These are phyloP conservation scores for Lojkania enalia DNA, from an alignment of 2,329 filamentous ascomycete species.

Conservation along the genomic window DNA sequence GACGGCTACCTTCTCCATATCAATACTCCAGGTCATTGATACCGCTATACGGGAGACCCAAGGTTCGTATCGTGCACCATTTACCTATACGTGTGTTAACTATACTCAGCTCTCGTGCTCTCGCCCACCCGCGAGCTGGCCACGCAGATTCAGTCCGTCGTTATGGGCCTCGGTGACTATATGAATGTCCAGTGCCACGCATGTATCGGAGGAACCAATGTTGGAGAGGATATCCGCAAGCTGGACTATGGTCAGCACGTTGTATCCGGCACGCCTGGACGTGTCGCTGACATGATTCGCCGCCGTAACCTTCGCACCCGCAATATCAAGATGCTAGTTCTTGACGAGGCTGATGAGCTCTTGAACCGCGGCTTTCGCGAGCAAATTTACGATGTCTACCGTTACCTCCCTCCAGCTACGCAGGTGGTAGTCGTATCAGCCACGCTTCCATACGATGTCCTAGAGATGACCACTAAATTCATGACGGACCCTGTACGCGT, in stretches of 20 bases:
- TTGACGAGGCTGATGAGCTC: slow-evolving; percentile 76
- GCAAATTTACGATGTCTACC: slow-evolving; percentile 99
- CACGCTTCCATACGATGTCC: slow-evolving; percentile 94
- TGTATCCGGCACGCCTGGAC: slow-evolving; percentile 94
- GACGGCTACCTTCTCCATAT: slow-evolving; percentile 95
- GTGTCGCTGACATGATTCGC: slow-evolving; percentile 85
- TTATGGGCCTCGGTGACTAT: slow-evolving; percentile 99
- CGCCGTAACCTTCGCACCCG: slow-evolving; percentile 72
- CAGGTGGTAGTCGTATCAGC: slow-evolving; percentile 98
- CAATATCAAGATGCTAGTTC: slow-evolving; percentile 77
- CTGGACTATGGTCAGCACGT: slow-evolving; percentile 98
- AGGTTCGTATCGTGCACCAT: slow-evolving; percentile 43
- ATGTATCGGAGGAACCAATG: slow-evolving; percentile 96
- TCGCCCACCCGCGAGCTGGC: slow-evolving; percentile 96
- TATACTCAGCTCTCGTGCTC: slow-evolving; percentile 73
- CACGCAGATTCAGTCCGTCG: slow-evolving; percentile 96
- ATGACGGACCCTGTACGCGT: slow-evolving; percentile 98
- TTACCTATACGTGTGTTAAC: background rate
- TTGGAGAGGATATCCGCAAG: slow-evolving; percentile 96
- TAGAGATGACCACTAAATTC: slow-evolving; percentile 99
- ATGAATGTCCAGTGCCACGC: slow-evolving; percentile 99
- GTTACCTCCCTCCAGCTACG: slow-evolving; percentile 91
- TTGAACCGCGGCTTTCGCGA: slow-evolving; percentile 95
- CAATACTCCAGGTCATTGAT: slow-evolving; percentile 93
- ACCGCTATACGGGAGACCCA: slow-evolving; percentile 90